A percentile compares a stretch with the other conserved stretches of the same genome.
phyloP scores from a whole-genome alignment of 805 yeast genomes.

The Suhomyces sp. region DNA sequence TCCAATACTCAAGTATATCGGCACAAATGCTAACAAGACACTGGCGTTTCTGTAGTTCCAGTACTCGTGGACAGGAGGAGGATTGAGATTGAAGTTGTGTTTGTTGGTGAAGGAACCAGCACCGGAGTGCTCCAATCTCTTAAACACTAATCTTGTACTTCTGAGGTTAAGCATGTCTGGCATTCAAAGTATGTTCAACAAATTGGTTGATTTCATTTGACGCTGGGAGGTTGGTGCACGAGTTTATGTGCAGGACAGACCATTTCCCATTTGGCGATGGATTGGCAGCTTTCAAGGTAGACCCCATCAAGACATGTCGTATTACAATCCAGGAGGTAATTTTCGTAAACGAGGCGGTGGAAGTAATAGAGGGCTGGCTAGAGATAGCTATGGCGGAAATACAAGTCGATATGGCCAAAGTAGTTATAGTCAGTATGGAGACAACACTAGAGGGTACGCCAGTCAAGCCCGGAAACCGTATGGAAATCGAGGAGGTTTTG shows the following conservation, averaged over 20 bases:
- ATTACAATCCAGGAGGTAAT: constrained; percentile 7
- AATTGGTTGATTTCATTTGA: constrained; percentile 7
- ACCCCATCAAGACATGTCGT: constrained; percentile 5
- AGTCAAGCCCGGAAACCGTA: constrained; percentile 1
- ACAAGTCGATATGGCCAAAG: neutral
- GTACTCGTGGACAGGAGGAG: constrained; percentile 46
- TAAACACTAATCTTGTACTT: constrained; percentile 20
- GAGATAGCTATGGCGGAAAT: neutral
- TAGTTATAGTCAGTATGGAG: neutral
- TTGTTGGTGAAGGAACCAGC: constrained; percentile 41
- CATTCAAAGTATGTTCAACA: neutral
- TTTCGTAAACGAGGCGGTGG: constrained; percentile 4
- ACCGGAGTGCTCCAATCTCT: constrained; percentile 28
- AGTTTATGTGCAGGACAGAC: constrained; percentile 28
- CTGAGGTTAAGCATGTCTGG: constrained; percentile 28
- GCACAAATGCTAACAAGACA: constrained; percentile 37
- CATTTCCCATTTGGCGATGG: too few species aligned
- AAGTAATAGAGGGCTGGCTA: neutral
- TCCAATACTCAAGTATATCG: constrained; percentile 34
- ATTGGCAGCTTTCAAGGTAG: neutral
- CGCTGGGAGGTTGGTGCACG: constrained; percentile 1
- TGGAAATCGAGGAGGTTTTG: neutral
- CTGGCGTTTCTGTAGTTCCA: constrained; percentile 41
- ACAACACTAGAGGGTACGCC: neutral
- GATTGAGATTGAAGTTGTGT: constrained; percentile 39